Percentiles rank a stretch among this genome's conserved stretches.
These are phyloP conservation scores for Tilletiaria anomala DNA, from an alignment of 1,284 basidiomycete genomes.

Conservation along the genomic window DNA sequence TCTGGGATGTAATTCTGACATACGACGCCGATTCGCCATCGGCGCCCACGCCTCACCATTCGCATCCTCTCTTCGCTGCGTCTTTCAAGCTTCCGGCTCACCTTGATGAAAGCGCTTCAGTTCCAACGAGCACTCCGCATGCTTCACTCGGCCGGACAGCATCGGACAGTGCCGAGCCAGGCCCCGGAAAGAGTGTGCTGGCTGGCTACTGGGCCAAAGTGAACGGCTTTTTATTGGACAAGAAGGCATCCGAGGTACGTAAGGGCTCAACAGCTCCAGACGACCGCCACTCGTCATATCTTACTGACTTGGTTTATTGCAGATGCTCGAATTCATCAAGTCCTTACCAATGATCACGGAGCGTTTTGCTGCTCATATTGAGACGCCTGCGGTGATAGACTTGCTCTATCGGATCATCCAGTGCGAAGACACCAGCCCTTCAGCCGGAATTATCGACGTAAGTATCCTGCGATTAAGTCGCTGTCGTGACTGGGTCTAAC, in stretches of 20 bases:
- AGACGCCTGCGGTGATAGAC: constrained; percentile 80
- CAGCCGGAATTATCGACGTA: constrained; percentile 70
- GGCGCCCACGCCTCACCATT: constrained; percentile 28
- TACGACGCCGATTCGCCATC: constrained; percentile 45
- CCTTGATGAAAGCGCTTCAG: too few relatives aligned
- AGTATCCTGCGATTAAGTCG: constrained; percentile 39
- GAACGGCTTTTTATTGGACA: constrained; percentile 67
- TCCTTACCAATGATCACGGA: constrained; percentile 67
- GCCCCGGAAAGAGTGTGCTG: constrained; percentile 43
- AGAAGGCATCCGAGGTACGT: constrained; percentile 75
- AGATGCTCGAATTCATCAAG: constrained; percentile 88
- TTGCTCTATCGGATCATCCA: constrained; percentile 82
- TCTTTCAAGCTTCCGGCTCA: neutral
- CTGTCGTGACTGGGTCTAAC: neutral
- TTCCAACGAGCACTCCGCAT: too few relatives aligned
- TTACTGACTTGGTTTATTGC: constrained; percentile 8
- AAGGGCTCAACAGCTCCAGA: too few relatives aligned
- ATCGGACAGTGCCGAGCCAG: constrained; percentile 14
- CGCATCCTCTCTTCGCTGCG: constrained; percentile 26
- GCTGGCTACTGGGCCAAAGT: constrained; percentile 58
- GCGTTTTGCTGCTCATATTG: constrained; percentile 69
- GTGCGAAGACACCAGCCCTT: constrained; percentile 70
- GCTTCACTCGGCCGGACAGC: too few relatives aligned
- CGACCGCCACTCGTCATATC: too few relatives aligned
- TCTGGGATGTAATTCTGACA: constrained; percentile 86